These are phyloP conservation scores for Peziza echinospora DNA, from an alignment of 495 filamentous ascomycete genomes.

Conservation along the genomic window DNA sequence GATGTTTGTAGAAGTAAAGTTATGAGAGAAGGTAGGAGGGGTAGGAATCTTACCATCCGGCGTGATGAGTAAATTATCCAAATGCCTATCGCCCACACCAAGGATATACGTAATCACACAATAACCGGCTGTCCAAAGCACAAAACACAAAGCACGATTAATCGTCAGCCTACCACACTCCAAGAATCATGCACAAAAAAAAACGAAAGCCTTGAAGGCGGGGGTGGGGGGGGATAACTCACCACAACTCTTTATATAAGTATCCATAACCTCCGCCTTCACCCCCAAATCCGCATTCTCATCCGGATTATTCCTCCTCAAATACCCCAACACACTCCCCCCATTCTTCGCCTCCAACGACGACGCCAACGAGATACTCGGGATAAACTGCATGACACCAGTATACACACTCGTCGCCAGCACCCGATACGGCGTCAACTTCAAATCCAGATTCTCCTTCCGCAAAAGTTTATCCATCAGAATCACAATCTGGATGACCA, in stretches of 20 bases:
- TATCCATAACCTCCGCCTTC: constrained; percentile 81
- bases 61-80: constrained; percentile 83
- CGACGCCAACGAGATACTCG: constrained; percentile 55
- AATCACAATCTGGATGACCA: constrained; percentile 94
- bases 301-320: constrained; percentile 80
- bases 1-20: no score
- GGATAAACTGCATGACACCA: constrained; percentile 80
- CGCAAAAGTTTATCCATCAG: constrained; percentile 92
- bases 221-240: not conserved
- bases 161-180: no score
- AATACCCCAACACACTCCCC: constrained; percentile 47
- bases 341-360: constrained; percentile 50
- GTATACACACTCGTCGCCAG: constrained; percentile 77
- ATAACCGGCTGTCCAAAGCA: constrained; percentile 50
- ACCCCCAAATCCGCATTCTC: constrained; percentile 62
- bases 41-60: no score
- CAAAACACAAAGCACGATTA: no score
- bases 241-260: constrained; percentile 70
- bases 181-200: no score
- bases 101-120: constrained; percentile 98
- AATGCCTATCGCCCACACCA: constrained; percentile 89
- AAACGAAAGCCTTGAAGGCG: no score
- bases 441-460: constrained; percentile 93
- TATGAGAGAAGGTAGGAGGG: no score
- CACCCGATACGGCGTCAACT: constrained; percentile 86